Conservation (phyloP, 345 rosid species). For the Ceriops decandra region DNA sequence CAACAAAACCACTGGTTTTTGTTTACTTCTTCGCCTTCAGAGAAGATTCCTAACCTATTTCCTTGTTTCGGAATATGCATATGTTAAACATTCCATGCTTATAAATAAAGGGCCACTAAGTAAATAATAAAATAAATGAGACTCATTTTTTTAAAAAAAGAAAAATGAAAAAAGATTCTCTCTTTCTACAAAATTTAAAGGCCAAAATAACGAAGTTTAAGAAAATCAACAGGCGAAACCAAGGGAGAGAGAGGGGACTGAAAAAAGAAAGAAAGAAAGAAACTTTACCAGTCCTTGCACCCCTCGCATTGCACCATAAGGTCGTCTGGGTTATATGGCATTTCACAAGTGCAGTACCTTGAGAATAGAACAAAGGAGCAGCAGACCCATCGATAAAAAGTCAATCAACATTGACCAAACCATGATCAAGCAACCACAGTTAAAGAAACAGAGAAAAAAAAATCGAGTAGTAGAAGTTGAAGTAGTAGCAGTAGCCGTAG, state of each 20-base stretch:
- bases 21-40: no score
- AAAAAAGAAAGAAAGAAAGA: background rate
- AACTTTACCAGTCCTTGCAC: conserved; percentile 82
- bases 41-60: no score
- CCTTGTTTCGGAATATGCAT: no score
- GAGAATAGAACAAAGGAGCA: conserved; percentile 13
- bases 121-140: no score
- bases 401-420: background rate
- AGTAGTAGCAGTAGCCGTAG: no score
- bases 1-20: no score
- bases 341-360: conserved; percentile 91
- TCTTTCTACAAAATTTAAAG: background rate
- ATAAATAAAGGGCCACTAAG: no score
- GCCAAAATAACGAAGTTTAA: background rate
- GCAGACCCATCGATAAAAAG: background rate
- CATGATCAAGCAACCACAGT: background rate
- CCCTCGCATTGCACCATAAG: conserved; percentile 93
- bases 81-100: no score
- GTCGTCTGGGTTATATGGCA: conserved; percentile 93
- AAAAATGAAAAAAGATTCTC: background rate
- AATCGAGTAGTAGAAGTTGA: background rate
- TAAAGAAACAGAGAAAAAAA: background rate
- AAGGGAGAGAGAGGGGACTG: background rate
- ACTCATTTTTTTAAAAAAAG: no score
- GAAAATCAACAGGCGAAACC: background rate